Conservation (phyloP, 2,329 filamentous ascomycete genomes). For the Pyricularia pennisetigena region DNA sequence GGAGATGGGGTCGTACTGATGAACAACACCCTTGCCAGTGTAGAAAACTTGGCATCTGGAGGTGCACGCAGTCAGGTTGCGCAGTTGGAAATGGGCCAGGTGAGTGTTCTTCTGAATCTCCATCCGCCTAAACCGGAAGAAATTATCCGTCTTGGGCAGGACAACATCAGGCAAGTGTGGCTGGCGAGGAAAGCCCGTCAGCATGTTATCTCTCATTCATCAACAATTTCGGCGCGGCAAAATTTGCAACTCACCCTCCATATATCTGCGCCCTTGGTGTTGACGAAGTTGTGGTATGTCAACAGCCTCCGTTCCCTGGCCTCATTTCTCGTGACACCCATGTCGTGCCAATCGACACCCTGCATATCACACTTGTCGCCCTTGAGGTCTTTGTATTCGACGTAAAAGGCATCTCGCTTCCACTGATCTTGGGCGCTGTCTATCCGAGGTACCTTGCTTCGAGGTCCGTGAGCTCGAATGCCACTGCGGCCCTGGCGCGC, state of each 20-base stretch:
- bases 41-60: conserved; percentile 49
- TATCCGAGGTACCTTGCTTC: not conserved
- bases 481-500: not conserved
- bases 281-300: conserved; percentile 50
- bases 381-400: conserved; percentile 33
- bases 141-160: conserved; percentile 33
- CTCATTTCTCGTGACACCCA: conserved; percentile 38
- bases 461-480: not conserved
- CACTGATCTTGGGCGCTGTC: not conserved
- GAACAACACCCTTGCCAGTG: conserved; percentile 37
- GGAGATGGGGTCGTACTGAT: conserved; percentile 41
- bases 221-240: not conserved
- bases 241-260: conserved; percentile 32
- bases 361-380: conserved; percentile 50
- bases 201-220: not conserved
- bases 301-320: conserved; percentile 36
- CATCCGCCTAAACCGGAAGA: conserved; percentile 50
- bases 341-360: conserved; percentile 44
- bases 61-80: conserved; percentile 49
- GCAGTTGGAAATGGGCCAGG: conserved; percentile 56
- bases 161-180: conserved; percentile 18
- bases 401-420: not conserved
- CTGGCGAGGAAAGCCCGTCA: not conserved
- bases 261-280: conserved; percentile 34
- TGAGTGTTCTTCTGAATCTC: conserved; percentile 41